Percentiles rank a stretch among this genome's conserved stretches.
Evolutionary conservation across 768 basidiomycete species (phyloP).

Genomic region (Kwoniella sp.): DNA sequence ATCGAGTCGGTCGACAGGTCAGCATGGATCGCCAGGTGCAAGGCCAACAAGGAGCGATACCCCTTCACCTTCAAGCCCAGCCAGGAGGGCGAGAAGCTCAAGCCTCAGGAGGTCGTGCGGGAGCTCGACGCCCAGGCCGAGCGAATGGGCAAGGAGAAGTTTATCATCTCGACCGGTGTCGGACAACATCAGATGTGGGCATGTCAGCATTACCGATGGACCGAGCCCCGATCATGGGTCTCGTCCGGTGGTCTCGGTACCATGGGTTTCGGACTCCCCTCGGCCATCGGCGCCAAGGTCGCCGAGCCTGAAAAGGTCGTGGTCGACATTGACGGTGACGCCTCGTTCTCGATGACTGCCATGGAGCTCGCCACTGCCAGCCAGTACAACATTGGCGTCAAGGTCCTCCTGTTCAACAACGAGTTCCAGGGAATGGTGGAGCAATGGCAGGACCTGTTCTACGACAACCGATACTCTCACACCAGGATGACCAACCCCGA

Average conservation of each 20-base stretch:
- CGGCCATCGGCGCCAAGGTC: conserved; percentile 94
- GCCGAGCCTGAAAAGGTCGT: conserved; percentile 90
- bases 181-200: conserved; percentile 99
- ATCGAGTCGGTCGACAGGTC: conserved; percentile 61
- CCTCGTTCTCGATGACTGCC: conserved; percentile 97
- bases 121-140: conserved; percentile 76
- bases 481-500: conserved; percentile 93
- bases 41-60: conserved; percentile 75
- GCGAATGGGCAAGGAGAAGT: conserved; percentile 64
- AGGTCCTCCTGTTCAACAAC: conserved; percentile 88
- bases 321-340: conserved; percentile 95
- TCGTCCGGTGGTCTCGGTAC: conserved; percentile 95
- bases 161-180: conserved; percentile 87
- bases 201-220: conserved; percentile 90
- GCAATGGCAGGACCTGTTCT: conserved; percentile 99
- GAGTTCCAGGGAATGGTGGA: conserved; percentile 99
- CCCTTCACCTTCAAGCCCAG: conserved; percentile 81
- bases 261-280: conserved; percentile 95
- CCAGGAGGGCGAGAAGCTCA: conserved; percentile 64
- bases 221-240: conserved; percentile 75
- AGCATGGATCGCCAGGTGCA: conserved; percentile 80
- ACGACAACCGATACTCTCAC: conserved; percentile 93
- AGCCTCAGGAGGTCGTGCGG: conserved; percentile 95
- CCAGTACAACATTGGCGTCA: conserved; percentile 88
- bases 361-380: conserved; percentile 97